Percentiles rank a stretch among this genome's conserved stretches.
phyloP scores from a whole-genome alignment of 2,329 filamentous ascomycete species.

The Monilinia fructigena region DNA sequence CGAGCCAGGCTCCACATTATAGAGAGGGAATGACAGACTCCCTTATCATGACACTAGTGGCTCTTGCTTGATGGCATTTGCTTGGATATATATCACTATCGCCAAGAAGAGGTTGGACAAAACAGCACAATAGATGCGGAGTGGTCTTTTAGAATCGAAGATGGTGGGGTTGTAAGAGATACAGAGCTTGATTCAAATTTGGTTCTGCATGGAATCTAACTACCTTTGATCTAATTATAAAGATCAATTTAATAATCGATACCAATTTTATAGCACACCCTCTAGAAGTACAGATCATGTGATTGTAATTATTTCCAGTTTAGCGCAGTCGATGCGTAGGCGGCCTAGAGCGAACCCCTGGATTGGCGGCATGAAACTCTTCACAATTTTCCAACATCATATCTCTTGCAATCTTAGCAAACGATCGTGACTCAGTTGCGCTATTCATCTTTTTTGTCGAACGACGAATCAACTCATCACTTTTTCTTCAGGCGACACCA shows the following conservation, averaged over 20 bases:
- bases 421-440: neutral
- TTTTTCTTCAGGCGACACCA: neutral
- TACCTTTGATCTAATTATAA: neutral
- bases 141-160: neutral
- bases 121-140: neutral
- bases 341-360: slow-evolving; percentile 9
- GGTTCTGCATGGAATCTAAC: neutral
- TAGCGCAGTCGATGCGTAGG: neutral
- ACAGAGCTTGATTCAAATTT: slow-evolving; percentile 1
- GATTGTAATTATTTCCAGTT: neutral
- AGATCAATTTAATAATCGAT: neutral
- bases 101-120: slow-evolving; percentile 23
- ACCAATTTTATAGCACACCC: neutral
- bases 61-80: slow-evolving; percentile 20
- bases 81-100: slow-evolving; percentile 22
- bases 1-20: slow-evolving; percentile 61
- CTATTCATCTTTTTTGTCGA: neutral
- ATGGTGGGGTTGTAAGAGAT: neutral
- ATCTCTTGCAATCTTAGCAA: neutral
- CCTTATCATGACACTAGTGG: slow-evolving; percentile 23
- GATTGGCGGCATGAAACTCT: neutral
- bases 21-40: slow-evolving; percentile 51
- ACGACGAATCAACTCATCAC: neutral
- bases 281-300: neutral
- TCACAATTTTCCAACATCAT: neutral